Evolutionary conservation across 2,329 filamentous ascomycete genomes (phyloP), one percentile per base, ranked within the genome.

Genomic region (Exophiala xenobiotica): DNA sequence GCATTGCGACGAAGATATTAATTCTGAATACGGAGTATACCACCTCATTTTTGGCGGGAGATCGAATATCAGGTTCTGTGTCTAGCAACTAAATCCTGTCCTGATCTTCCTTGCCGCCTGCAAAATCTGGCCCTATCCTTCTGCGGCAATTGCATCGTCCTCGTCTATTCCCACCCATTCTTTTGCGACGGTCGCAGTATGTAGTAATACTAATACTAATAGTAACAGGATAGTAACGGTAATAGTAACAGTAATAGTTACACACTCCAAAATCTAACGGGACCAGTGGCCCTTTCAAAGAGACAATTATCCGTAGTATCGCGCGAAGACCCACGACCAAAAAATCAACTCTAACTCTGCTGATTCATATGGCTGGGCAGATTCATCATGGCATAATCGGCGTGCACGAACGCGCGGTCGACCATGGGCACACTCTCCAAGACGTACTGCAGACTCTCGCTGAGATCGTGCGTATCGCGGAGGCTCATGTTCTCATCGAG

Each of bases 361-460:
- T 63, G 61, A 45, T 63, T 63, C 65, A 66, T 65, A 59, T 74
- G 72, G 43, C 65, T 74, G 7, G 71, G 71, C 26, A 74, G 60
- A 60, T 74, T 74, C 64, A 67, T 71, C 18, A 64, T 63, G 19
- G 69, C 56, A 46, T 67, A 67, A 47, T 67, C 65, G 31, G 61
- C 51, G 54, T 87, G 83, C 12, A 87, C 83, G 69, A 87, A 87
- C 0, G 84, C 84, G 50, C 84, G 74, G 63, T 87, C 84, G 23
- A 93, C 88, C 59, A 85, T 86, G 19, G 88, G 88, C 33, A 93
- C 86, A 51, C 86, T 88, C 72, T 93, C 89, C 26, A 93, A 76
- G 55, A 93, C 88, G 70, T 93, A 91, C 63, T 90, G 87, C 69
- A 95, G 68, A 52, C 81, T 83, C 74, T 91, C 87, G 39, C 82